Conservation (phyloP, 164 flowering plant genomes). For the Aristolochia californica region DNA sequence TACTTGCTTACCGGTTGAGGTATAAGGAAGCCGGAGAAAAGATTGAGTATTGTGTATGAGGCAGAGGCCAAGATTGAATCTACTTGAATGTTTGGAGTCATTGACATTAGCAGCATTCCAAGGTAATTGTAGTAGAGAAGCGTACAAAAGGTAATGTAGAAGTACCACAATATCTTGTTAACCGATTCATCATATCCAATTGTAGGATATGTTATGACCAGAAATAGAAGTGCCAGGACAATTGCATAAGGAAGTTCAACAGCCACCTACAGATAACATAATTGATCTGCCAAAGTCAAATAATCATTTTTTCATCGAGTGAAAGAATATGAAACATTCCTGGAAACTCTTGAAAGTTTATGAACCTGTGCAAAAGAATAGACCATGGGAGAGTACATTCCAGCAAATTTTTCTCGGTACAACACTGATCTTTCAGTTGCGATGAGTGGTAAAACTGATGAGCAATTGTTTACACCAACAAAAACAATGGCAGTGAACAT, state of each 20-base stretch:
- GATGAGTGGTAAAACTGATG: constrained; percentile 28
- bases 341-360: background rate
- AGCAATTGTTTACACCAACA: constrained; percentile 35
- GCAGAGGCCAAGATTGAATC: constrained; percentile 25
- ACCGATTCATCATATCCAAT: constrained; percentile 26
- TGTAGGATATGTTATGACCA: constrained; percentile 29
- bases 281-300: background rate
- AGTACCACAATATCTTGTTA: constrained; percentile 31
- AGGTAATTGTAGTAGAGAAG: constrained; percentile 27
- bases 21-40: constrained; percentile 41
- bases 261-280: constrained; percentile 18
- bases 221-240: constrained; percentile 21
- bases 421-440: constrained; percentile 35
- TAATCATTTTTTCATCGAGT: background rate
- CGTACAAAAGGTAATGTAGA: constrained; percentile 23
- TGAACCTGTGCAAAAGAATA: constrained; percentile 40
- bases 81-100: constrained; percentile 24
- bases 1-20: constrained; percentile 33
- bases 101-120: constrained; percentile 30
- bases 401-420: constrained; percentile 39
- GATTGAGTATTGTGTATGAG: constrained; percentile 28
- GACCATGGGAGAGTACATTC: constrained; percentile 42
- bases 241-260: constrained; percentile 32
- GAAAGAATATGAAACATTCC: background rate
- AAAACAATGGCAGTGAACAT: constrained; percentile 22